These are phyloP conservation scores for Blattamonas nauphoetae DNA, from an alignment of 78 protist species.

Conservation along the genomic window DNA sequence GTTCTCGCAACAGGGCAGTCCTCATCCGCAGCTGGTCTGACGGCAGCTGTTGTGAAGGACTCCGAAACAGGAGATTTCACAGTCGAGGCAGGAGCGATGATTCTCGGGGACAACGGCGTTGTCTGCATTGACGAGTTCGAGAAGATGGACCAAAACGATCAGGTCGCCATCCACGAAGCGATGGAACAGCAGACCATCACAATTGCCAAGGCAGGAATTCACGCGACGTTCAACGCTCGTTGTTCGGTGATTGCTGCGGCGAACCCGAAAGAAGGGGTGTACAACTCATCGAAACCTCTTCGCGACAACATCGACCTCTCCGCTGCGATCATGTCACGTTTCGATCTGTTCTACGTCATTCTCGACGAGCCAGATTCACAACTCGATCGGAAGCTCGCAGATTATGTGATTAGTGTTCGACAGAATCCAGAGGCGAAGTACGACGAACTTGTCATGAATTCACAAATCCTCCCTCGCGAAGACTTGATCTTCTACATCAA, in stretches of 20 bases:
- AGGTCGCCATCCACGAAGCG: slow-evolving; percentile 96
- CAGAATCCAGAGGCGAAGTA: background rate
- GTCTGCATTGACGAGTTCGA: slow-evolving; percentile 99
- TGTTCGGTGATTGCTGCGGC: slow-evolving; percentile 91
- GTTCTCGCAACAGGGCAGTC: slow-evolving; percentile 93
- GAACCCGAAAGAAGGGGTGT: slow-evolving; percentile 80
- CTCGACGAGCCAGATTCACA: slow-evolving; percentile 69
- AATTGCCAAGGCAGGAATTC: slow-evolving; percentile 97
- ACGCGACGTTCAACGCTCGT: slow-evolving; percentile 87
- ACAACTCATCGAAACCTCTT: slow-evolving; percentile 51
- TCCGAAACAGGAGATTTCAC: slow-evolving; percentile 90
- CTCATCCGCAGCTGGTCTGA: slow-evolving; percentile 82
- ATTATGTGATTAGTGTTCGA: background rate
- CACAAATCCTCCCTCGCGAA: background rate
- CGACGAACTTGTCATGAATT: background rate
- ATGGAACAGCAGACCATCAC: slow-evolving; percentile 99
- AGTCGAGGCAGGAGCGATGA: slow-evolving; percentile 99
- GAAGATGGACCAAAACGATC: slow-evolving; percentile 88
- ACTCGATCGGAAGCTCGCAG: background rate
- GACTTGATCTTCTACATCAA: background rate
- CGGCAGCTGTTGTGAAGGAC: slow-evolving; percentile 91
- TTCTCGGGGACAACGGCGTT: slow-evolving; percentile 95
- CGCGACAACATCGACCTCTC: slow-evolving; percentile 74
- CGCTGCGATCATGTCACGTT: slow-evolving; percentile 94
- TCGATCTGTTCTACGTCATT: slow-evolving; percentile 94